These are phyloP conservation scores for Colletotrichum tabaci DNA, from an alignment of 2,329 filamentous ascomycete genomes.

Conservation along the genomic window DNA sequence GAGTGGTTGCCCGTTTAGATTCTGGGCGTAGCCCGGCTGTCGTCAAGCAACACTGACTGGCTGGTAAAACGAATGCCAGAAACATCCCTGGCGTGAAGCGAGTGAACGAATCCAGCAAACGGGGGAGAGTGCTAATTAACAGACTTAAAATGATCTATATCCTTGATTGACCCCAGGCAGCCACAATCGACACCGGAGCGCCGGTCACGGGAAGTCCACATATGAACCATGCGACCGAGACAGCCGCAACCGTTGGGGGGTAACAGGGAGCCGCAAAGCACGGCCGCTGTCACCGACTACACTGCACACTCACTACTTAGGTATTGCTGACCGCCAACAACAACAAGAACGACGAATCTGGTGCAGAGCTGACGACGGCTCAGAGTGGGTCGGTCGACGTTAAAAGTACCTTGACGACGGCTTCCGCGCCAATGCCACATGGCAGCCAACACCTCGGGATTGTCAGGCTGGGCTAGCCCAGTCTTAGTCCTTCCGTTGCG, in stretches of 20 bases:
- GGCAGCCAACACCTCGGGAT: not conserved
- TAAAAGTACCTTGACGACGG: not conserved
- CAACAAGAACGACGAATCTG: not conserved
- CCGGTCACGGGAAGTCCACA: slow-evolving; percentile 1
- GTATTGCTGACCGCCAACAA: not conserved
- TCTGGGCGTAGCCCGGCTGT: not conserved
- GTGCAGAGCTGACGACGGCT: not conserved
- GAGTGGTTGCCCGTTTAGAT: slow-evolving; percentile 37
- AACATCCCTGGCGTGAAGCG: slow-evolving; percentile 17
- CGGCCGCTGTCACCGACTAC: not conserved
- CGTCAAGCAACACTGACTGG: not conserved
- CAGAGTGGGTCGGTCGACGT: not conserved
- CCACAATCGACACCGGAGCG: slow-evolving; percentile 18
- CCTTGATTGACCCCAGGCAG: slow-evolving; percentile 20
- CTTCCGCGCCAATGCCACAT: slow-evolving; percentile 9
- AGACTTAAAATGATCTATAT: not conserved
- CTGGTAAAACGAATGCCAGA: slow-evolving; percentile 14
- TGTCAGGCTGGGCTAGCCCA: not conserved
- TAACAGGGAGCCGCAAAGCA: not conserved
- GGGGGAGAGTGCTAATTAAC: not conserved
- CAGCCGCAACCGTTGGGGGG: slow-evolving; percentile 9
- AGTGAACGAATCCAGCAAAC: slow-evolving; percentile 16
- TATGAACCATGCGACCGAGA: not conserved
- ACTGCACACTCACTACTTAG: no score
- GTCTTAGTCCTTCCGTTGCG: not conserved